Conservation (phyloP, 192 early-diverging fungal genomes). For the Gaertneriomyces semiglobifer region DNA sequence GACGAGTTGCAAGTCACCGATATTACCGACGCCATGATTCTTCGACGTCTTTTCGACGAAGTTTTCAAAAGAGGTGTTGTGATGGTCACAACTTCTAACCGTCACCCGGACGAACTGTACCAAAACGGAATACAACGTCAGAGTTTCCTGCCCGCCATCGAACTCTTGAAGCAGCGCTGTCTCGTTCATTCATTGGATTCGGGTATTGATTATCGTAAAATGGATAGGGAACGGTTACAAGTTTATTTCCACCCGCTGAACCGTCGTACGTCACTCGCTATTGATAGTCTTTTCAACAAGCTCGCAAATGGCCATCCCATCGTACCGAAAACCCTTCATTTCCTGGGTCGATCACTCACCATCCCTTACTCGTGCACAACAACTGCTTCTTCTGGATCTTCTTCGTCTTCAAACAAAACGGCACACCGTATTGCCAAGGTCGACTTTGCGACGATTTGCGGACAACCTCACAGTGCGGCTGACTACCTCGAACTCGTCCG, state of each 20-base stretch:
- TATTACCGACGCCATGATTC: constrained; percentile 95
- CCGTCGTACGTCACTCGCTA: too few species aligned
- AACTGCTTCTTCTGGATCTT: constrained; percentile 25
- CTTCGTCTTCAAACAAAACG: constrained; percentile 24
- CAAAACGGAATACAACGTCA: constrained; percentile 93
- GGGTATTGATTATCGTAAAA: constrained; percentile 87
- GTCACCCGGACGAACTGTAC: constrained; percentile 87
- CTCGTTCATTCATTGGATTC: constrained; percentile 79
- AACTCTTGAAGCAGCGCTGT: constrained; percentile 76
- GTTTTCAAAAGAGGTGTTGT: constrained; percentile 83
- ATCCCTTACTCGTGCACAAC: constrained; percentile 42
- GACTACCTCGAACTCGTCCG: constrained; percentile 86
- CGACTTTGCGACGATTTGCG: constrained; percentile 78
- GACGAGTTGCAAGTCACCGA: constrained; percentile 98
- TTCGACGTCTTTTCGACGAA: constrained; percentile 62
- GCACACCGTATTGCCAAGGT: constrained; percentile 64
- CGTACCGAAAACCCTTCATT: constrained; percentile 52
- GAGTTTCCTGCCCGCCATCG: constrained; percentile 90
- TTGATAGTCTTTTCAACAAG: constrained; percentile 30
- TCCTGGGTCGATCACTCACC: constrained; percentile 70
- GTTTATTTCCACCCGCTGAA: too few species aligned
- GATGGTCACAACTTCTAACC: constrained; percentile 88
- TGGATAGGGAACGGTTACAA: constrained; percentile 29
- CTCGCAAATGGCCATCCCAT: constrained; percentile 28
- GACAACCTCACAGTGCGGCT: constrained; percentile 59